phyloP scores from a whole-genome alignment of 1,284 basidiomycete species.

The Vanrija pseudolonga region DNA sequence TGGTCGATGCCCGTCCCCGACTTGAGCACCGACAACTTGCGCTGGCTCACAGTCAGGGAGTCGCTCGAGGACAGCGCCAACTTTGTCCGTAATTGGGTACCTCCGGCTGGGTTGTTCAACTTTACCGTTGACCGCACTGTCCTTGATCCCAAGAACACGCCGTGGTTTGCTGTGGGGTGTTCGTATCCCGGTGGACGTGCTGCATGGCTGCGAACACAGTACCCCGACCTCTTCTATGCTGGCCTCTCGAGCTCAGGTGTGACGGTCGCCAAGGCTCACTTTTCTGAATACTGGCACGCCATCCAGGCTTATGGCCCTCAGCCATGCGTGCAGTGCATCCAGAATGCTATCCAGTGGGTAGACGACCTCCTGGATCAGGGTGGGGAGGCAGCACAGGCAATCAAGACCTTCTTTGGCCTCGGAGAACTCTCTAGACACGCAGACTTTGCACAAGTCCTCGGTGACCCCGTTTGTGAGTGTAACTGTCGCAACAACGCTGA shows the following conservation, averaged over 20 bases:
- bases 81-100: constrained; percentile 77
- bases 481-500: constrained; percentile 13
- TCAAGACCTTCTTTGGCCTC: constrained; percentile 73
- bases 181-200: constrained; percentile 83
- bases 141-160: constrained; percentile 53
- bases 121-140: constrained; percentile 59
- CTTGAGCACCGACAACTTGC: constrained; percentile 73
- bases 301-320: constrained; percentile 70
- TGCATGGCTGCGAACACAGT: constrained; percentile 74
- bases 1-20: constrained; percentile 63
- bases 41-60: constrained; percentile 83
- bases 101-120: constrained; percentile 58
- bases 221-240: constrained; percentile 81
- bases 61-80: constrained; percentile 81
- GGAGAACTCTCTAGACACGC: constrained; percentile 59
- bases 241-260: constrained; percentile 80
- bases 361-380: constrained; percentile 59
- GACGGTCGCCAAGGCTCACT: constrained; percentile 1
- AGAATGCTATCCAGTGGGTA: constrained; percentile 61
- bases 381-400: constrained; percentile 50
- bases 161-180: constrained; percentile 91
- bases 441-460: constrained; percentile 66
- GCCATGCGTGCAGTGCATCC: constrained; percentile 65
- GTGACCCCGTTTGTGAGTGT: not conserved
- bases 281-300: constrained; percentile 53